Base-by-base conservation (phyloP, 768 basidiomycete genomes). In the Hericium alpestre region DNA sequence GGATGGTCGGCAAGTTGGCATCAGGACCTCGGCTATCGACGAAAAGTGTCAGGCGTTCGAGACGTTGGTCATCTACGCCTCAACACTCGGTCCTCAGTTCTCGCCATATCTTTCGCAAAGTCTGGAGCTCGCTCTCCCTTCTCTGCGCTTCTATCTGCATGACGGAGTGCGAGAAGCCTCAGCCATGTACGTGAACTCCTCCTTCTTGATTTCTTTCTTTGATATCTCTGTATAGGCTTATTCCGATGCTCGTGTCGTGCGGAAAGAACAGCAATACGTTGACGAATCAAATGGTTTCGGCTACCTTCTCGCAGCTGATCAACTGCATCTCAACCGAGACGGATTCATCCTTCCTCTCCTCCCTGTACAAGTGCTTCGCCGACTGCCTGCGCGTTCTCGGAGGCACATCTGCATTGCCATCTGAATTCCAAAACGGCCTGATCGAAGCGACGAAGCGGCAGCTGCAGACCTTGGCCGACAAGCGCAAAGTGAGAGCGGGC, bases 11-110 rank as follows among this genome's bases (percentile, higher is more conserved):
- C 79, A 81, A 16, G 76, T 90, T 23, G 87, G 86, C 1, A 87
- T 92, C 60, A 79, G 85, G 55, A 92, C 89, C 2, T 83, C 87
- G 0, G 80, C 81, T 0, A 82, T 93, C 63, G 90, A 92, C 65
- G 89, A 93, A 62, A 92, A 92, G 65, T 89, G 88, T 57, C 86
- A 89, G 65, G 90, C 90, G 2, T 90, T 91, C 61, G 87, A 90
- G 65, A 90, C 87, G n/a, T 75, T 92, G 7, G 81, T 90, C 13
- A 86, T 90, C 20, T 87, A 90, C 65, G 84, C 82, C 60, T 84
- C 82, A 43, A 82, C 84, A 4, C 76, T 92, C 0, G 79, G 80
- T 0, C 71, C 77, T 0, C 73, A 76, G 2, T 90, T 90, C 62
- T 83, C 81, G 0, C 87, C 88, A 0, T 92, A 88, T 64, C 71